A percentile compares a stretch with the other conserved stretches of the same genome.
Conservation (phyloP, 805 yeast genomes). For the Schwanniomyces polymorphus region DNA sequence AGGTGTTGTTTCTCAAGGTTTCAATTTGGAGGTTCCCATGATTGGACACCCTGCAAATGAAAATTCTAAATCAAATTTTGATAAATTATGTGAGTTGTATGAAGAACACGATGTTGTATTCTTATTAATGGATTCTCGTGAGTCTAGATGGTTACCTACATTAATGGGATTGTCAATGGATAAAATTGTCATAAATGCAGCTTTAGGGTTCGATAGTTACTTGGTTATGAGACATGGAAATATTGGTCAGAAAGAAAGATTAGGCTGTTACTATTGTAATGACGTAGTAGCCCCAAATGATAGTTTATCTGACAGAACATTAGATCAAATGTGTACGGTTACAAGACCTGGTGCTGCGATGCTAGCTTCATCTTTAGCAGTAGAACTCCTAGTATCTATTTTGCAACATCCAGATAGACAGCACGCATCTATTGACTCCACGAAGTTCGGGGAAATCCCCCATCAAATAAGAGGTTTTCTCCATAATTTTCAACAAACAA, state of each 20-base stretch:
- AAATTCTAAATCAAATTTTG: constrained; percentile 58
- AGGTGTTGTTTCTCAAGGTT: constrained; percentile 64
- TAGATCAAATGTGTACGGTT: constrained; percentile 99
- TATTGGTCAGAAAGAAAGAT: constrained; percentile 26
- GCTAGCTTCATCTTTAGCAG: constrained; percentile 83
- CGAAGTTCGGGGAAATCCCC: constrained; percentile 66
- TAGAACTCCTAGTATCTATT: constrained; percentile 74
- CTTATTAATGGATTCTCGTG: constrained; percentile 90
- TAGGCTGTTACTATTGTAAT: constrained; percentile 95
- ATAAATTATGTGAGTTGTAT: constrained; percentile 52
- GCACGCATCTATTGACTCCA: constrained; percentile 36
- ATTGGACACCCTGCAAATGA: constrained; percentile 83
- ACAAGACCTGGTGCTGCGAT: constrained; percentile 95
- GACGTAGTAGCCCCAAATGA: constrained; percentile 95
- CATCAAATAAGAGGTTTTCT: constrained; percentile 93
- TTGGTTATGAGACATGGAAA: constrained; percentile 93
- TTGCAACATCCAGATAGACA: constrained; percentile 64
- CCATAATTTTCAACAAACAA: constrained; percentile 60
- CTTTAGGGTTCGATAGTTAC: constrained; percentile 91
- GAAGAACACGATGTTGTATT: constrained; percentile 74
- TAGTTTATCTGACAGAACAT: constrained; percentile 79
- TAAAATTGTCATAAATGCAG: constrained; percentile 86
- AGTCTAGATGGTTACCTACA: constrained; percentile 97
- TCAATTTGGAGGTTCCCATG: constrained; percentile 83
- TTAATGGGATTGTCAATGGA: constrained; percentile 64